Evolutionary conservation across 805 yeast genomes (phyloP).

Genomic region (Yarrowia alimentaria): DNA sequence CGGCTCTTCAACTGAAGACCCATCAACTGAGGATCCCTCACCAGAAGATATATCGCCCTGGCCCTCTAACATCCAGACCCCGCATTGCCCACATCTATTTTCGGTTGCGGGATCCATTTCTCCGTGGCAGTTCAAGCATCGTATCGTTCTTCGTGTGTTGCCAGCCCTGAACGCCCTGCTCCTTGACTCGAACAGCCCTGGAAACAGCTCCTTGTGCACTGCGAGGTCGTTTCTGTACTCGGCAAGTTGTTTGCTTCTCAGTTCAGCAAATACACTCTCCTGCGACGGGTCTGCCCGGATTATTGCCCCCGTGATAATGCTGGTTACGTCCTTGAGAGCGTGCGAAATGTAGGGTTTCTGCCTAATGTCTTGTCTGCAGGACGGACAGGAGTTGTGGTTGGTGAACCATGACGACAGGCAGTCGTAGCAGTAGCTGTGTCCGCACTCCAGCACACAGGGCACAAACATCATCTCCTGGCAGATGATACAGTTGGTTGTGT

Average conservation of each 20-base stretch:
- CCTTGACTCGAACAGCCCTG: slow-evolving; percentile 17
- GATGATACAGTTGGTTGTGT: slow-evolving; percentile 47
- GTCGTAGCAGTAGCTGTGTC: slow-evolving; percentile 65
- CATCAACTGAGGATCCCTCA: too few relatives aligned
- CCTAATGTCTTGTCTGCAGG: slow-evolving; percentile 30
- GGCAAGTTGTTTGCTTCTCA: background rate
- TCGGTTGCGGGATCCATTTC: too few relatives aligned
- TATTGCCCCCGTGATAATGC: background rate
- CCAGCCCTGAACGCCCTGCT: too few relatives aligned
- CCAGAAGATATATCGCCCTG: too few relatives aligned
- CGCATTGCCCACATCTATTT: too few relatives aligned
- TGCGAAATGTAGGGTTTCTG: slow-evolving; percentile 11
- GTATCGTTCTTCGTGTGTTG: too few relatives aligned
- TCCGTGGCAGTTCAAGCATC: too few relatives aligned
- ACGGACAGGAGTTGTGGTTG: slow-evolving; percentile 33
- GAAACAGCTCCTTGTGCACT: slow-evolving; percentile 8
- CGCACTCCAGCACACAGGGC: slow-evolving; percentile 58
- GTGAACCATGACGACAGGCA: slow-evolving; percentile 37
- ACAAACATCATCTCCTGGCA: slow-evolving; percentile 61
- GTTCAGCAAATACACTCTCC: slow-evolving; percentile 1
- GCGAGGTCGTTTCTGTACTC: slow-evolving; percentile 7
- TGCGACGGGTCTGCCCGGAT: slow-evolving; percentile 1
- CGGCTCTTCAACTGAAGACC: too few relatives aligned
- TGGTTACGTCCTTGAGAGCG: background rate
- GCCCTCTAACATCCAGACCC: too few relatives aligned